Evolutionary conservation across 306 rosid genomes (phyloP).

Genomic region (Quercus variabilis): DNA sequence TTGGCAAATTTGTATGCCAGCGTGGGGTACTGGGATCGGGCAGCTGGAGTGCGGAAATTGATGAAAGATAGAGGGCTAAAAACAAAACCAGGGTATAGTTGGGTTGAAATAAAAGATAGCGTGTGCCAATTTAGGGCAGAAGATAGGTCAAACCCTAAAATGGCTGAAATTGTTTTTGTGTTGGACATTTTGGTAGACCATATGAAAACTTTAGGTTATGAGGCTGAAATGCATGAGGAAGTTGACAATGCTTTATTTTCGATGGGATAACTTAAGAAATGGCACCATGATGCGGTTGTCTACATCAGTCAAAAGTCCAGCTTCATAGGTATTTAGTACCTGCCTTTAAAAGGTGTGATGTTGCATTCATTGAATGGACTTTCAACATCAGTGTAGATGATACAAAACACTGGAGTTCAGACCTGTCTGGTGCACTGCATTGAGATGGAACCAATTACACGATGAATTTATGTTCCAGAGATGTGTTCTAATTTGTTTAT

Average conservation of each 20-base stretch:
- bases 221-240: constrained; percentile 28
- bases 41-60: constrained; percentile 48
- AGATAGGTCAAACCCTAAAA: constrained; percentile 49
- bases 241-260: not conserved
- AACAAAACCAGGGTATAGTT: constrained; percentile 67
- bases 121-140: constrained; percentile 68
- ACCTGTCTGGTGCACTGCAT: not conserved
- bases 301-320: not conserved
- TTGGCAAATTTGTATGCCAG: constrained; percentile 75
- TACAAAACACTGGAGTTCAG: not conserved
- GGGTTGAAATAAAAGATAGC: constrained; percentile 62
- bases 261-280: not conserved
- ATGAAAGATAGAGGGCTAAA: constrained; percentile 75
- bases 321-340: not conserved
- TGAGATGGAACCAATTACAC: not conserved
- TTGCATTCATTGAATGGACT: not conserved
- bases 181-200: constrained; percentile 57
- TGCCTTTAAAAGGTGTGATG: not conserved
- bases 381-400: not conserved
- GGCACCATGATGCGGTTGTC: not conserved
- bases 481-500: not conserved
- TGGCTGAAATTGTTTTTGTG: constrained; percentile 37
- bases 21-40: constrained; percentile 58
- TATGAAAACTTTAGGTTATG: constrained; percentile 44
- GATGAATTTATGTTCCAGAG: not conserved